Evolutionary conservation across 129 eudicot genomes (phyloP), one percentile per base, ranked within the genome.

Genomic region (carrot (Daucus carota)): DNA sequence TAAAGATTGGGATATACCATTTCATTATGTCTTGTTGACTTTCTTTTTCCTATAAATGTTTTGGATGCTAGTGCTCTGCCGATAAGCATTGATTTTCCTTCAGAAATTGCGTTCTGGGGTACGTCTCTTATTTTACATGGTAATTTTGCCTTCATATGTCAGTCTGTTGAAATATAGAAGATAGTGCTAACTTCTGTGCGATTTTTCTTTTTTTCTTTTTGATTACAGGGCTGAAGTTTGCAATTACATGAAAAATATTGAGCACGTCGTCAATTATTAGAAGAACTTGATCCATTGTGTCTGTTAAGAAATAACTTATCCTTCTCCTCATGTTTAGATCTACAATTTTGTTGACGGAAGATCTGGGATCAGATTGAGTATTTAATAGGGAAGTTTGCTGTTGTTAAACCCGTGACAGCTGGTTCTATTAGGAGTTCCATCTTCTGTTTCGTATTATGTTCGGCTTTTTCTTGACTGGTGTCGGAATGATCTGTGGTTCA

Each of bases 181-280:
- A 66, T 81, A 29, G 16, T 50, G 16, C 42, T 76, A 48, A 82
- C 74, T 20, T 59, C 22, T 29, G 36, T 73, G 24, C 63, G 16
- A 16, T 36, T 47, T 75, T 31, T 68, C 65, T 73, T 31, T 71
- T 75, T 31, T 68, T 52, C 70, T 31, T 71, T 72, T 68, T 76
- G 8, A 68, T 43, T 70, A 67, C 89, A 88, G 96, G 90, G 83
- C 76, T 87, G 83, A 81, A 83, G 83, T 74, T 83, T 87, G 86
- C 83, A 70, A 77, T 79, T 78, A 59, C 54, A 83, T 44, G 85
- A 75, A 82, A 83, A 78, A 75, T 72, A 72, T 74, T 77, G 75
- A 75, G 18, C 78, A 59, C 71, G 70, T 84, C 54, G 73, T 81
- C 79, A 73, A 80, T 65, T 80, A 72, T 73, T 87, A 84, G 84